phyloP scores from a whole-genome alignment of 768 basidiomycete species.

The Kwoniella newhampshirensis region DNA sequence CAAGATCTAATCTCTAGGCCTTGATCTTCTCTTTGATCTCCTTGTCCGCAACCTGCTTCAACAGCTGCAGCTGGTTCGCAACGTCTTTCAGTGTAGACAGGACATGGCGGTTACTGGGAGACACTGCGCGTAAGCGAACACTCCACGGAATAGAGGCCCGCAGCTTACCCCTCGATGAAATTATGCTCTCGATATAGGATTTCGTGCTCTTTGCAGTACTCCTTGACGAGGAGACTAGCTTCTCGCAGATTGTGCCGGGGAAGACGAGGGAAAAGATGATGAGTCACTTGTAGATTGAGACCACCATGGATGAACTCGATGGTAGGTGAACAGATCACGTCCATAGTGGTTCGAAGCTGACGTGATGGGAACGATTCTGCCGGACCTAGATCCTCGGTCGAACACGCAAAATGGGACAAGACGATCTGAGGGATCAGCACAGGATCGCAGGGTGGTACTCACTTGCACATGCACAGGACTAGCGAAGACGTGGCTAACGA shows the following conservation, averaged over 20 bases:
- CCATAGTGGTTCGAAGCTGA: constrained; percentile 94
- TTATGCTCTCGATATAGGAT: constrained; percentile 88
- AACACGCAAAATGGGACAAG: constrained; percentile 94
- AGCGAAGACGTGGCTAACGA: constrained; percentile 80
- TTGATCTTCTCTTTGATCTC: constrained; percentile 56
- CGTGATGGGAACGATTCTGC: constrained; percentile 88
- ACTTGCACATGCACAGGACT: constrained; percentile 96
- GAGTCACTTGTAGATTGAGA: constrained; percentile 95
- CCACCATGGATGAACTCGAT: constrained; percentile 93
- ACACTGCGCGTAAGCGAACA: not conserved
- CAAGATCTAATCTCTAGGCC: constrained; percentile 2
- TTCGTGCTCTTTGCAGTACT: constrained; percentile 72
- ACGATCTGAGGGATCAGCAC: constrained; percentile 64
- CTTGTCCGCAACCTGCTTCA: constrained; percentile 74
- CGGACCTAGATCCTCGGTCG: constrained; percentile 86
- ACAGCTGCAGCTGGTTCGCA: constrained; percentile 79
- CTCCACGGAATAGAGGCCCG: too few relatives aligned
- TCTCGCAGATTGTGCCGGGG: constrained; percentile 87
- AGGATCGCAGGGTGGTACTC: constrained; percentile 26
- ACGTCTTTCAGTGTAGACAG: constrained; percentile 76
- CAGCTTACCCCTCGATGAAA: constrained; percentile 66
- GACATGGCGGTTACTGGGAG: constrained; percentile 67
- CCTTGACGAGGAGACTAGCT: constrained; percentile 79
- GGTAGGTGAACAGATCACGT: constrained; percentile 80
- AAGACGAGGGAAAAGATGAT: constrained; percentile 92